Conservation (phyloP, 345 rosid genomes). For the Eutrema japonicum region DNA sequence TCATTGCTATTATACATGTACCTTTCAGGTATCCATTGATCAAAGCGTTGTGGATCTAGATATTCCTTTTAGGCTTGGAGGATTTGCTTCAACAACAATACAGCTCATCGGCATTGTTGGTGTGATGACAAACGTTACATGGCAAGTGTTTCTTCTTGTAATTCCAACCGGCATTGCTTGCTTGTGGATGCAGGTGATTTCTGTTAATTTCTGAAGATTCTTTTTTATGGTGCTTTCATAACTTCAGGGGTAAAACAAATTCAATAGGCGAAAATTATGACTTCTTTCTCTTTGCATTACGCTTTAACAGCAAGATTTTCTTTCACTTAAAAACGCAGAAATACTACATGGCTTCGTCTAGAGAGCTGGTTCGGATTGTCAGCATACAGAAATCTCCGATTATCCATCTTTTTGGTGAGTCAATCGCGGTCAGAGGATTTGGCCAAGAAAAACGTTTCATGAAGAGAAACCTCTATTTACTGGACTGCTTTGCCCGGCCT, state of each 20-base stretch:
- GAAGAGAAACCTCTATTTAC: neutral
- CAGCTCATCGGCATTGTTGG: neutral
- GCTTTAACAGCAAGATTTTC: no score
- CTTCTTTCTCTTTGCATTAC: neutral
- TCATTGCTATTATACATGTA: neutral
- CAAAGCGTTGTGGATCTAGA: neutral
- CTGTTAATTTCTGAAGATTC: neutral
- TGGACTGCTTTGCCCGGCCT: neutral
- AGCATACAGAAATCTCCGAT: neutral
- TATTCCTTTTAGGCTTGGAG: neutral
- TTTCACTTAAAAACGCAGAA: neutral
- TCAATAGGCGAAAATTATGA: neutral
- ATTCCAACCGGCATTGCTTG: neutral
- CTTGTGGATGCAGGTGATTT: slow-evolving; percentile 6
- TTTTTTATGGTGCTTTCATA: neutral
- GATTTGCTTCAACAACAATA: neutral
- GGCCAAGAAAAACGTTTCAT: neutral
- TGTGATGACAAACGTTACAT: neutral
- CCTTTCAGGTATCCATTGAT: neutral
- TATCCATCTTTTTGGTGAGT: neutral
- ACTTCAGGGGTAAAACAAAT: neutral
- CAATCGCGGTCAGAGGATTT: neutral
- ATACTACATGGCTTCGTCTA: neutral
- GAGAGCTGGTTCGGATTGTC: neutral
- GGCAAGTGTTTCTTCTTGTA: neutral